Evolutionary conservation across 306 rosid genomes (phyloP), one percentile per base, ranked within the genome.

Genomic region (Herpetospermum pedunculosum): DNA sequence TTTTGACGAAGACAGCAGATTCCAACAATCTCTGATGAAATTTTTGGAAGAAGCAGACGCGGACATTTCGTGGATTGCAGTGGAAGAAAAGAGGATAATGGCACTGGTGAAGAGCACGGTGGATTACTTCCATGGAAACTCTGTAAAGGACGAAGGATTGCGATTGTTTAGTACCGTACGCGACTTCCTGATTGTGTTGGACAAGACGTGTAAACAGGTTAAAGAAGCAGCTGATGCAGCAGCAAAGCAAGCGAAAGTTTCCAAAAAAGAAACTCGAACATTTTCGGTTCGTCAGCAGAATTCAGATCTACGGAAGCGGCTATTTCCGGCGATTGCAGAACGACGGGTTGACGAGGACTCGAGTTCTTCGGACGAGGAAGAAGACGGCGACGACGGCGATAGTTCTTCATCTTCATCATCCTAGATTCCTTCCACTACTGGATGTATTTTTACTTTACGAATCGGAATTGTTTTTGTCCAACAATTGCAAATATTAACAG

Each of bases 141-240:
- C 97, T 13, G 92, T 92, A 30, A 94, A 76, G 77, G 99, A 94
- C 25, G 99, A 94, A 85, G 99, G 99, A 28, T 57, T 91, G 76
- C 83, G 91, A 2, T 81, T 94, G 82, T 94, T 94, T 68, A 59
- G 64, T 4, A 81, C 85, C 15, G 92, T 94, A 21, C 86, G 99
- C 0, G 97, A 91, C 62, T 94, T 94, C 89, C 80, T 94, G 83
- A 54, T 82, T 38, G 88, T 91, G 75, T 63, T 94, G 72, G 94
- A 87, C 25, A 94, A 83, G 83, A 88, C 86, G 8, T 94, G 99
- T 46, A 87, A 74, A 69, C 89, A 94, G 73, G 90, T 91, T 25
- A 78, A n/a, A 58, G 83, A 69, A 0, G 60, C 83, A 8, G 73
- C 73, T 0, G 65, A 78, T 18, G 73, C 73, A 1, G 79, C 80